Evolutionary conservation across 495 filamentous ascomycete genomes (phyloP).

Genomic region (Thermothielavioides terrestris): DNA sequence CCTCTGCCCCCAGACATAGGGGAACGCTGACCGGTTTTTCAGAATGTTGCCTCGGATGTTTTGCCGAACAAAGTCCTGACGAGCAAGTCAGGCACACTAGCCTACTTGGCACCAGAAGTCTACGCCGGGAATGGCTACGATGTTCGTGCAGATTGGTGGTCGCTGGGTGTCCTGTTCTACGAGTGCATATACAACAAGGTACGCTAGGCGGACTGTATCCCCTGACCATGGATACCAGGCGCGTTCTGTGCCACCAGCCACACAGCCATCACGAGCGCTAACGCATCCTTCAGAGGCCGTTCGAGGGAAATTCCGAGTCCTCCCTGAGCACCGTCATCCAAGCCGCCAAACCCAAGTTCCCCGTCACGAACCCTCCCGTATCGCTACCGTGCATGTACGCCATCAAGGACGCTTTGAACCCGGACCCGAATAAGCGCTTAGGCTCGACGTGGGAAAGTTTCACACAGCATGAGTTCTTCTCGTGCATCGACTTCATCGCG

Average conservation of each 20-base stretch:
- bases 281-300: constrained; percentile 57
- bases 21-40: constrained; percentile 14
- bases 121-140: constrained; percentile 82
- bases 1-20: constrained; percentile 4
- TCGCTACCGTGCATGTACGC: constrained; percentile 78
- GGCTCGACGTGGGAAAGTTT: constrained; percentile 76
- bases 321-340: constrained; percentile 71
- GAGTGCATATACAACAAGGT: constrained; percentile 99
- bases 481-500: constrained; percentile 72
- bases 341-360: constrained; percentile 75
- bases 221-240: background rate
- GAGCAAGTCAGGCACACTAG: constrained; percentile 93
- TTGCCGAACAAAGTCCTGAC: constrained; percentile 71
- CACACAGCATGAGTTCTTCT: constrained; percentile 81
- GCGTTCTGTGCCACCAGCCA: background rate
- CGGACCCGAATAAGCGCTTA: constrained; percentile 69
- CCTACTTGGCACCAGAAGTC: constrained; percentile 93
- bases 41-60: constrained; percentile 97
- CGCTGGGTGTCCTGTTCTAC: constrained; percentile 90
- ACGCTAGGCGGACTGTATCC: constrained; percentile 17
- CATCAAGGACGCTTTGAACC: constrained; percentile 70
- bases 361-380: constrained; percentile 81
- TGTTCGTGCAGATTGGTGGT: constrained; percentile 96
- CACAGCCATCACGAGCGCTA: constrained; percentile 32
- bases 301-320: constrained; percentile 78